A percentile compares a stretch with the other conserved stretches of the same genome.
Evolutionary conservation across 345 rosid species (phyloP).

Genomic region (Rhizophora mangle): DNA sequence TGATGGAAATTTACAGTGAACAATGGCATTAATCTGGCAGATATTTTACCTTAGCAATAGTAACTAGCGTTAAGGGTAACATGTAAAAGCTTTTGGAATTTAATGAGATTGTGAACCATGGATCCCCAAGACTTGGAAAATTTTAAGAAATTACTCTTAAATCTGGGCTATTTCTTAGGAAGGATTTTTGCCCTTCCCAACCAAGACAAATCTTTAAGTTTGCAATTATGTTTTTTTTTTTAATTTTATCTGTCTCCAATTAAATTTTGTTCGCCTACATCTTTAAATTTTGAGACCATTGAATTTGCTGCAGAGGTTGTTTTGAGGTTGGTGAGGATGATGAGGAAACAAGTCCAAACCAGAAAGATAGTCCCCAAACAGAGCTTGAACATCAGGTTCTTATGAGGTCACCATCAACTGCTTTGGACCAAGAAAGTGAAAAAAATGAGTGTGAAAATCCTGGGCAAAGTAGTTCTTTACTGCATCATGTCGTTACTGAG

Average conservation of each 20-base stretch:
- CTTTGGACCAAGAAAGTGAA: conserved; percentile 32
- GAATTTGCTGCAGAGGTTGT: conserved; percentile 70
- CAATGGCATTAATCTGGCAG: background rate
- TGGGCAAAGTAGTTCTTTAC: conserved; percentile 43
- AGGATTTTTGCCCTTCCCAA: too few species aligned
- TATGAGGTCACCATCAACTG: conserved; percentile 37
- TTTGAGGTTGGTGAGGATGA: conserved; percentile 77
- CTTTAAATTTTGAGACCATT: too few species aligned
- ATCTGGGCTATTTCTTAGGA: too few species aligned
- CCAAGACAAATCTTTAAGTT: too few species aligned
- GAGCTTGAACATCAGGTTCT: conserved; percentile 46
- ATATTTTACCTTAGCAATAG: background rate
- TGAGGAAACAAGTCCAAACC: conserved; percentile 50
- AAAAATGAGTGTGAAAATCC: conserved; percentile 49
- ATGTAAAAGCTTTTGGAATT: too few species aligned
- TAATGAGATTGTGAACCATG: too few species aligned
- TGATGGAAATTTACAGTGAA: conserved; percentile 4
- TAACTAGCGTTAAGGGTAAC: too few species aligned
- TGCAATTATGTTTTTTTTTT: too few species aligned
- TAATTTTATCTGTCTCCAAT: too few species aligned
- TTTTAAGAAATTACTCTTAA: too few species aligned
- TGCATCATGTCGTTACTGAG: conserved; percentile 44
- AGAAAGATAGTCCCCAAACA: conserved; percentile 39
- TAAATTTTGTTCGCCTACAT: too few species aligned
- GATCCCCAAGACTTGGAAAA: too few species aligned